Evolutionary conservation across 345 rosid genomes (phyloP).

Genomic region (Euphorbia pulcherrima): DNA sequence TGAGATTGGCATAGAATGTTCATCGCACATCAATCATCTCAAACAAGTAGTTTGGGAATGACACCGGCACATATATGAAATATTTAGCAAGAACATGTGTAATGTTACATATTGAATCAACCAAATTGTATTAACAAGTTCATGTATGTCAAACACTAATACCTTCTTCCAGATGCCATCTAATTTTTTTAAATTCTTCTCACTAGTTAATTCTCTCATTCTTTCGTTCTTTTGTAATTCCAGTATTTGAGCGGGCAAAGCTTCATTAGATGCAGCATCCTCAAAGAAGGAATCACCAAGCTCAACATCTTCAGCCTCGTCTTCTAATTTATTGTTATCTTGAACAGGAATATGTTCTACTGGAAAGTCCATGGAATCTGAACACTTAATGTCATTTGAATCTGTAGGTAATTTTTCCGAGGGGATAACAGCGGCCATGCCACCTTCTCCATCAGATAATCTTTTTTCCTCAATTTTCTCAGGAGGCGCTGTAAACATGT

Average conservation of each 20-base stretch:
- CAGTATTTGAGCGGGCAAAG: constrained; percentile 45
- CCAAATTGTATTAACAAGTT: constrained; percentile 14
- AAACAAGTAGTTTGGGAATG: neutral
- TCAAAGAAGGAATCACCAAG: constrained; percentile 67
- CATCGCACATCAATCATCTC: neutral
- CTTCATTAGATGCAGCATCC: constrained; percentile 39
- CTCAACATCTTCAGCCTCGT: constrained; percentile 48
- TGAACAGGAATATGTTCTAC: constrained; percentile 27
- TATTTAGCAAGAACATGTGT: neutral
- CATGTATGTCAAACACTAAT: constrained; percentile 14
- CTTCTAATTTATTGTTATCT: constrained; percentile 34
- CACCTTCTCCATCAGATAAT: constrained; percentile 23
- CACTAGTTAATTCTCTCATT: constrained; percentile 53
- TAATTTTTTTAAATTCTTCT: constrained; percentile 62
- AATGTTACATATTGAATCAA: neutral
- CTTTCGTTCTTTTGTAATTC: constrained; percentile 63
- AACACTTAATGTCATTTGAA: constrained; percentile 28
- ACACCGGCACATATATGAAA: constrained; percentile 2
- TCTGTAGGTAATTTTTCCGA: constrained; percentile 28
- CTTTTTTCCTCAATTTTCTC: constrained; percentile 24
- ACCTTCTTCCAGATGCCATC: constrained; percentile 98
- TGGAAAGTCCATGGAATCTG: constrained; percentile 33
- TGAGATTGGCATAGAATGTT: neutral
- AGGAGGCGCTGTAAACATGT: constrained; percentile 23
- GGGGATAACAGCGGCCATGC: constrained; percentile 14